Evolutionary conservation across 805 yeast genomes (phyloP).

Genomic region (Komagataella kurtzmanii): DNA sequence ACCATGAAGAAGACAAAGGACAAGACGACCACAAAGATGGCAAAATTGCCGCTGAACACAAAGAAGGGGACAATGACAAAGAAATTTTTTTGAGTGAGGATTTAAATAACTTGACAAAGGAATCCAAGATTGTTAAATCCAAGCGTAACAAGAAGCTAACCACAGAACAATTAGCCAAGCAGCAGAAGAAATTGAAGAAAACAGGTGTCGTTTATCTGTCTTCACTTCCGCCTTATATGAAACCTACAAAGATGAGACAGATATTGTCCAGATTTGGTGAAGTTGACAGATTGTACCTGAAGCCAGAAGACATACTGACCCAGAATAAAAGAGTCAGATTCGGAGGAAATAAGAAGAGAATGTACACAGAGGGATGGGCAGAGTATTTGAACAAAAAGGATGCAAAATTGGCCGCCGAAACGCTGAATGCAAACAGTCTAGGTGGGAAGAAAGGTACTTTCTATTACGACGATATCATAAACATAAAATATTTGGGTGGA

Average conservation of each 20-base stretch:
- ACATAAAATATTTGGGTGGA: conserved; percentile 77
- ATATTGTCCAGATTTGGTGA: conserved; percentile 73
- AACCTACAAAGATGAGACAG: conserved; percentile 81
- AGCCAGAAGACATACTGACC: conserved; percentile 65
- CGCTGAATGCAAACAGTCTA: conserved; percentile 76
- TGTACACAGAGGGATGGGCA: conserved; percentile 93
- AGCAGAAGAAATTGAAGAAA: conserved; percentile 40
- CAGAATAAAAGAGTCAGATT: conserved; percentile 59
- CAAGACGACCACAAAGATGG: conserved; percentile 8
- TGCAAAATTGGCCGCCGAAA: conserved; percentile 78
- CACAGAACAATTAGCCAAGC: conserved; percentile 39
- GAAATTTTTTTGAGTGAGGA: conserved; percentile 8
- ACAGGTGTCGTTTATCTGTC: conserved; percentile 93
- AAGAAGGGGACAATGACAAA: conserved; percentile 9
- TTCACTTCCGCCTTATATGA: conserved; percentile 92
- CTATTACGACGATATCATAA: conserved; percentile 89
- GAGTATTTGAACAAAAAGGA: conserved; percentile 75
- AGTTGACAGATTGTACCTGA: conserved; percentile 73
- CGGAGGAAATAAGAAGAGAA: conserved; percentile 87
- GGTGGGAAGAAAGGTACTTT: conserved; percentile 90
- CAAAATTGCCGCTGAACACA: conserved; percentile 8
- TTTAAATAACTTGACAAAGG: conserved; percentile 10
- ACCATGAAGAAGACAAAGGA: conserved; percentile 8
- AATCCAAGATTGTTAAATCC: conserved; percentile 19
- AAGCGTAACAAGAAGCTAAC: conserved; percentile 39